Evolutionary conservation across 2,329 filamentous ascomycete species (phyloP).

Genomic region (Penicillium rolfsii): DNA sequence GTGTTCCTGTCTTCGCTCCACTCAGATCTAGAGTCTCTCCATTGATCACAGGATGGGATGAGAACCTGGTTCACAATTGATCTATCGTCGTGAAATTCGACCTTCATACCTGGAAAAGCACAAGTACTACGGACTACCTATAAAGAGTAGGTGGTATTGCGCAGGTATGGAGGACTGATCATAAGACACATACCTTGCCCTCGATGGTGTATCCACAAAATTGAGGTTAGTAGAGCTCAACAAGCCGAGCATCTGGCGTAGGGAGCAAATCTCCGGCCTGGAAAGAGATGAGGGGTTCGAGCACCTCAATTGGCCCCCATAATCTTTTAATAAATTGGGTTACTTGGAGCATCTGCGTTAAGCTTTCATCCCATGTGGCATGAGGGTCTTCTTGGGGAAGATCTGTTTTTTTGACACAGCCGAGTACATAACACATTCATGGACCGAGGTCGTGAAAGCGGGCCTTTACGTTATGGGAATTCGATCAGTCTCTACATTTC

Average conservation of each 20-base stretch:
- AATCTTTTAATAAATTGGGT: too few species aligned
- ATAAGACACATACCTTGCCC: background rate
- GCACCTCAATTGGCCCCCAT: too few species aligned
- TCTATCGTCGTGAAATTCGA: background rate
- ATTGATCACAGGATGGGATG: background rate
- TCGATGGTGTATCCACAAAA: too few species aligned
- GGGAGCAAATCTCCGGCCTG: background rate
- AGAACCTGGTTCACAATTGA: background rate
- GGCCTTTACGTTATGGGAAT: background rate
- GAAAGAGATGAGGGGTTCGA: background rate
- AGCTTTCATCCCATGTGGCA: slow-evolving; percentile 3
- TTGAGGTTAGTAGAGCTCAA: background rate
- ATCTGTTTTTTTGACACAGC: background rate
- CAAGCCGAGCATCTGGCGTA: background rate
- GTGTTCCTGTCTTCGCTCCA: background rate
- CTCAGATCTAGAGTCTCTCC: background rate
- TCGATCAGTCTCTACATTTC: too few species aligned
- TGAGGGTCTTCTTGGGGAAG: background rate
- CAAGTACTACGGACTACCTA: background rate
- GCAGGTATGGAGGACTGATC: background rate
- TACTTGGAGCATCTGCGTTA: background rate
- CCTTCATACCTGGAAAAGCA: background rate
- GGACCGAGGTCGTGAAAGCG: background rate
- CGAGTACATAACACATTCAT: background rate
- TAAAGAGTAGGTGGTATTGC: background rate